These are phyloP conservation scores for Tuber calosporum DNA, from an alignment of 495 filamentous ascomycete genomes.

Conservation along the genomic window DNA sequence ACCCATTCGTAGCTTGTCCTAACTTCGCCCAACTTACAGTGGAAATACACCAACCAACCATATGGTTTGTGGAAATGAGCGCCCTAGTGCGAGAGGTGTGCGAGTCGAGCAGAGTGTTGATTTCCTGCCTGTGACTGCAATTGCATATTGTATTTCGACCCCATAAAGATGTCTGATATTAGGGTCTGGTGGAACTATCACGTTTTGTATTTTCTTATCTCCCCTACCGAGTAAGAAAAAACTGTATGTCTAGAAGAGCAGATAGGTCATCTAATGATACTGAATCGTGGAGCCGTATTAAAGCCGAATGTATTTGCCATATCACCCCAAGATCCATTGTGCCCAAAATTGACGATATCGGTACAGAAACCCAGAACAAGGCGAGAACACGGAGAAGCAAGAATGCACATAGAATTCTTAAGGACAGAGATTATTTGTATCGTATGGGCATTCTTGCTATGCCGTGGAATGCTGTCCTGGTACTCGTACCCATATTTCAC, in stretches of 20 bases:
- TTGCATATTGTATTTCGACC: neutral
- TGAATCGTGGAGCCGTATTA: neutral
- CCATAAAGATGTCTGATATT: neutral
- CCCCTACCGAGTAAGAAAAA: neutral
- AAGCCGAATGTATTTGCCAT: neutral
- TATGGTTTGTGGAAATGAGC: constrained; percentile 58
- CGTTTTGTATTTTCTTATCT: neutral
- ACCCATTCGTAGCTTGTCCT: neutral
- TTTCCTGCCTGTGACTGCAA: neutral
- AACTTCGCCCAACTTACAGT: constrained; percentile 39
- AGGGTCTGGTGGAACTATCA: neutral
- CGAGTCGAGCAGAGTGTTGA: constrained; percentile 1
- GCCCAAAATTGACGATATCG: neutral
- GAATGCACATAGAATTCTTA: no score
- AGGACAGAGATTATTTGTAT: no score
- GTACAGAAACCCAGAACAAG: no score
- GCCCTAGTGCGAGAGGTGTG: constrained; percentile 1
- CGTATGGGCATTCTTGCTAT: no score
- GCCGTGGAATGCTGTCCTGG: no score
- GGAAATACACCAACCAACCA: constrained; percentile 62
- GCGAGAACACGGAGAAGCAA: no score
- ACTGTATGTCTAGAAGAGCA: neutral
- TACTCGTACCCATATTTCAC: no score
- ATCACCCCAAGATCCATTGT: neutral
- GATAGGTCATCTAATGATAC: neutral